Evolutionary conservation across 1,284 basidiomycete genomes (phyloP), one percentile per base, ranked within the genome.

Genomic region (Athelia sp.): DNA sequence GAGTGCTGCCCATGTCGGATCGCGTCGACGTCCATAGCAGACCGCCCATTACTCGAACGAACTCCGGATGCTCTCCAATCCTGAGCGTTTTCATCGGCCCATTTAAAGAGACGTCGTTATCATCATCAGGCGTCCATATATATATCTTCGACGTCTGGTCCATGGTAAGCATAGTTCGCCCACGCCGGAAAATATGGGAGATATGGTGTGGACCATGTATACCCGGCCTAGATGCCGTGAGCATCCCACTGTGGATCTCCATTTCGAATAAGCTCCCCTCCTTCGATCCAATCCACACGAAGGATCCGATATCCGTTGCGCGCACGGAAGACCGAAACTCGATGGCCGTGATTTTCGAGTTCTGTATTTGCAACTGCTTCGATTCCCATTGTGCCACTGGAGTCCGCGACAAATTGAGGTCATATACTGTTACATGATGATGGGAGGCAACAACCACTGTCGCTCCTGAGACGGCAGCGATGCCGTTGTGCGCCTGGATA

Each of bases 221-320:
- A 14, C 72, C 70, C 11, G 76, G 70, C 53, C 82, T 87, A 17
- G 74, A 70, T 3, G 79, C 79, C 0, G 73, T 73, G 14, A 92
- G 66, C 2, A 59, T 57, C 0, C 84, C 84, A 1, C 73, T 78
- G 45, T 74, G 65, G 24, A 88, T 72, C 60, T 96, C 91, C 47
- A 94, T 57, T 69, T 96, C 93, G 58, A 87, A 77, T 14, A 97
- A 52, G 63, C 88, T 84, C 0, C 94, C 94, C 24, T 95, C 92
- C 67, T 89, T 93, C 35, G 90, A 92, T 1, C 93, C 94, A 15
- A 87, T 70, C 93, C 93, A 96, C 4, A 93, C 59, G 52, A 80
- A 78, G 19, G 58, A 64, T 45, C 78, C 72, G 21, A 69, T 64
- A 51, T 79, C 66, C 1, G 50, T 58, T 14, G 62, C 60, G 19